Conservation (phyloP, 495 filamentous ascomycete genomes). For the Lophiostoma macrostomum region DNA sequence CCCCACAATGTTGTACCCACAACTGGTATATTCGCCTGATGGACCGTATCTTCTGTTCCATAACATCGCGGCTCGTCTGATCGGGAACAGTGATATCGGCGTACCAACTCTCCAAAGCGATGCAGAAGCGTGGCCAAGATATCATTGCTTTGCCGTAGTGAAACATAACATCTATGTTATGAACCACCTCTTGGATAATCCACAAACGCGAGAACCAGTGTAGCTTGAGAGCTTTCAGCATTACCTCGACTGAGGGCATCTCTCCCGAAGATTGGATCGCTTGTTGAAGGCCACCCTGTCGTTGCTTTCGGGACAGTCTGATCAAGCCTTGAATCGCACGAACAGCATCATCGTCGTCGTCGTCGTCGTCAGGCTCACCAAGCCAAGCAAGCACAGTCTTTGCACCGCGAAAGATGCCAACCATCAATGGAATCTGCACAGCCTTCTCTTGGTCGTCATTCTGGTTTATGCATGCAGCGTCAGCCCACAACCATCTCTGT, state of each 20-base stretch:
- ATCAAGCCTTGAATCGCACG: not conserved
- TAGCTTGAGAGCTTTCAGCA: not conserved
- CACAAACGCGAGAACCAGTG: slow-evolving; percentile 8
- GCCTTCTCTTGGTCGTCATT: slow-evolving; percentile 32
- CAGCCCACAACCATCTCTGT: slow-evolving; percentile 2
- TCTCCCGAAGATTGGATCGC: not conserved
- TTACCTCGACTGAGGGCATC: not conserved
- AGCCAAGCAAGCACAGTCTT: slow-evolving; percentile 35
- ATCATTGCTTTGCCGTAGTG: not conserved
- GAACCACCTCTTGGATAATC: slow-evolving; percentile 16
- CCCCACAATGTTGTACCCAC: too few relatives aligned
- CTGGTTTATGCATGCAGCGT: slow-evolving; percentile 29
- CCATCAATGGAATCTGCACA: slow-evolving; percentile 34
- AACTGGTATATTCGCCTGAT: too few relatives aligned
- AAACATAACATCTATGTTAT: not conserved
- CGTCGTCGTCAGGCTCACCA: slow-evolving; percentile 31
- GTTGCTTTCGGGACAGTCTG: not conserved
- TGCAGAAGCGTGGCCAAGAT: not conserved
- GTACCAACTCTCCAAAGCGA: not conserved
- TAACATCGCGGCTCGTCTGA: too few relatives aligned
- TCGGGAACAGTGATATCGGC: too few relatives aligned
- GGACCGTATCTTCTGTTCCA: too few relatives aligned
- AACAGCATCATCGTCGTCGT: not conserved
- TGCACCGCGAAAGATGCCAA: slow-evolving; percentile 34
- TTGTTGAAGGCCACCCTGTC: not conserved